Conservation (phyloP, 139 green algal genomes). For the Closterium sp. region DNA sequence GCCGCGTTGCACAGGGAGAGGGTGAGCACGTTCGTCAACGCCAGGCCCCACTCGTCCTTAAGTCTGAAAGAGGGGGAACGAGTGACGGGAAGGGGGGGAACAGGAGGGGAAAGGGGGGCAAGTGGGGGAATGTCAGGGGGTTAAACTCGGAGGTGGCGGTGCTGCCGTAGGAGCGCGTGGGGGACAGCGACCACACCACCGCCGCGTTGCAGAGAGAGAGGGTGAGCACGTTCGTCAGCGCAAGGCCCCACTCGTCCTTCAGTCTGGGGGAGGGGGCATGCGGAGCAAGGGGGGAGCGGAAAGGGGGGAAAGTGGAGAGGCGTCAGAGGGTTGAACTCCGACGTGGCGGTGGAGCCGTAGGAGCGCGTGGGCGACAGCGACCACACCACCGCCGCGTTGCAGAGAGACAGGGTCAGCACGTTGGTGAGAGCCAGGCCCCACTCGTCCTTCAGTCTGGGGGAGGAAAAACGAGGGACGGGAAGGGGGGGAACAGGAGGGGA, state of each 20-base stretch:
- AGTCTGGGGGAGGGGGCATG: conserved; percentile 45
- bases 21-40: conserved; percentile 79
- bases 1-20: conserved; percentile 77
- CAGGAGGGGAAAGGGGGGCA: background rate
- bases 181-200: conserved; percentile 83
- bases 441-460: conserved; percentile 69
- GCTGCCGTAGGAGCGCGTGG: conserved; percentile 61
- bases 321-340: background rate
- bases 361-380: conserved; percentile 77
- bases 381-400: conserved; percentile 84
- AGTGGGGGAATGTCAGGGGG: background rate
- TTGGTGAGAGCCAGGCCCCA: conserved; percentile 87
- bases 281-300: background rate
- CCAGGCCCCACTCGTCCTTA: conserved; percentile 84
- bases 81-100: background rate
- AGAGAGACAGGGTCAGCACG: conserved; percentile 71
- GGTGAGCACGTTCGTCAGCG: conserved; percentile 79
- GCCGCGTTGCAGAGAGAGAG: conserved; percentile 76
- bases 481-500: background rate
- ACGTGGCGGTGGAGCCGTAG: background rate
- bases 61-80: conserved; percentile 46
- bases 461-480: too few relatives aligned
- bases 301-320: background rate
- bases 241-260: conserved; percentile 83
- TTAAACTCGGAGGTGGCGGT: background rate